Conservation (phyloP, 1,284 basidiomycete genomes). For the Boletellus deceptivus region DNA sequence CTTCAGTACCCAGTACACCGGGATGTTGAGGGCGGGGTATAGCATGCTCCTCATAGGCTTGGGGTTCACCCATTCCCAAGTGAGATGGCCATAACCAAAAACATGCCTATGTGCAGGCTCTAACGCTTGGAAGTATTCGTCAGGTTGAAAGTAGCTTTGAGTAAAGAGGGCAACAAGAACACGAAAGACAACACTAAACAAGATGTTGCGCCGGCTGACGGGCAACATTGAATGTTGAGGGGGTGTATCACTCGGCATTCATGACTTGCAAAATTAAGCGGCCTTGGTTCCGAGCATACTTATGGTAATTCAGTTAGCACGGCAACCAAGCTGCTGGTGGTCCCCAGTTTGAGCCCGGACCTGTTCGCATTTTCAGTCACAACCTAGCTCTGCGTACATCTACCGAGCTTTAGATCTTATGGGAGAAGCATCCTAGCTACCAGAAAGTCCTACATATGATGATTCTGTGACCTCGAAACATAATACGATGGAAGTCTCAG, state of each 20-base stretch:
- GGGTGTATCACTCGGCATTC: background rate
- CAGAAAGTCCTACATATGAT: too few species aligned
- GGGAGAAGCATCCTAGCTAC: too few species aligned
- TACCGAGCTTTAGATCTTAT: too few species aligned
- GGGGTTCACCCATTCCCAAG: conserved; percentile 92
- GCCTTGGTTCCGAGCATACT: conserved; percentile 25
- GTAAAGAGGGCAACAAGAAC: conserved; percentile 66
- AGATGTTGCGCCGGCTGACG: conserved; percentile 7
- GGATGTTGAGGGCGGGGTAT: conserved; percentile 77
- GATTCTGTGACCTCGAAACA: too few species aligned
- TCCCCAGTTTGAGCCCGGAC: too few species aligned
- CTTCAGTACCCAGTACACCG: conserved; percentile 73
- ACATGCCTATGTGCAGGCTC: conserved; percentile 89
- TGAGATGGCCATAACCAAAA: conserved; percentile 89
- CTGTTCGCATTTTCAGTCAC: too few species aligned
- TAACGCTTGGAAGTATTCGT: conserved; percentile 95
- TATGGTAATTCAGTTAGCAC: conserved; percentile 23
- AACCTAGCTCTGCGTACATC: too few species aligned
- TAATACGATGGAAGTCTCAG: background rate
- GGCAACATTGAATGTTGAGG: too few species aligned
- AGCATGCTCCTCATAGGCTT: conserved; percentile 70
- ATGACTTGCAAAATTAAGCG: background rate
- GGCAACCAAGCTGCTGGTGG: too few species aligned
- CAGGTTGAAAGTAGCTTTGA: conserved; percentile 92
- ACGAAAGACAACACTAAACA: conserved; percentile 47